Evolutionary conservation across 2,329 filamentous ascomycete genomes (phyloP).

Genomic region (Lecanicillium sp.): DNA sequence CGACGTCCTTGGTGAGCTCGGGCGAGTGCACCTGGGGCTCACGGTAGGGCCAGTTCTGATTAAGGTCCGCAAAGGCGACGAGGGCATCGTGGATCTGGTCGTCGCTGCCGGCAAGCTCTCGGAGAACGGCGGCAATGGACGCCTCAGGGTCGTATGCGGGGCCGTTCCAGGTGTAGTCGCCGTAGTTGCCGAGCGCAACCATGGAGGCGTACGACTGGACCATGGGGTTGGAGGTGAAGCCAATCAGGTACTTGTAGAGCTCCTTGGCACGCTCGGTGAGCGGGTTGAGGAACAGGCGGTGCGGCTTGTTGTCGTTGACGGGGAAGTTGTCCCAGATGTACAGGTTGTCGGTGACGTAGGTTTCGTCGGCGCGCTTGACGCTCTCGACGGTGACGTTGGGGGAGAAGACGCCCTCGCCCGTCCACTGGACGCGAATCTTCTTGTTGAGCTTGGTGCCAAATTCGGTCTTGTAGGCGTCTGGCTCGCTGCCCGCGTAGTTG

Average conservation of each 20-base stretch:
- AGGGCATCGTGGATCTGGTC: conserved; percentile 3
- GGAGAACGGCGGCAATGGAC: conserved; percentile 6
- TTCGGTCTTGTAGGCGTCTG: conserved; percentile 9
- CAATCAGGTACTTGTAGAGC: conserved; percentile 10
- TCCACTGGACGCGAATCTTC: conserved; percentile 11
- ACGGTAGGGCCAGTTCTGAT: conserved; percentile 11
- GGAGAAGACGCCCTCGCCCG: conserved; percentile 11
- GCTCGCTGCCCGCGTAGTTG: conserved; percentile 9
- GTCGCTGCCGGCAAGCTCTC: conserved; percentile 9
- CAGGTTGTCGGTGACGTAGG: conserved; percentile 11
- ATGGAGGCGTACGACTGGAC: conserved; percentile 11
- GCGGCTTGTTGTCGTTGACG: conserved; percentile 10
- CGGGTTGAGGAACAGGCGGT: conserved; percentile 11
- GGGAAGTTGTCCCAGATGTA: conserved; percentile 13
- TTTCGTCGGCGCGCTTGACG: conserved; percentile 6
- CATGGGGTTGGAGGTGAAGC: conserved; percentile 13
- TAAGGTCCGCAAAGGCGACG: conserved; percentile 8
- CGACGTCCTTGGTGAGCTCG: conserved; percentile 9
- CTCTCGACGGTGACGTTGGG: conserved; percentile 9
- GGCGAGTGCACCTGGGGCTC: conserved; percentile 8
- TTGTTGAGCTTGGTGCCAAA: conserved; percentile 9
- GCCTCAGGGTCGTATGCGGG: conserved; percentile 5
- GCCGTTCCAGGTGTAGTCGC: conserved; percentile 11
- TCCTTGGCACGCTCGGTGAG: conserved; percentile 7
- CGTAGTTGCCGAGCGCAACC: conserved; percentile 11